A percentile compares a stretch with the other conserved stretches of the same genome.
phyloP scores from a whole-genome alignment of 805 yeast genomes.

The Torulaspora delbrueckii region DNA sequence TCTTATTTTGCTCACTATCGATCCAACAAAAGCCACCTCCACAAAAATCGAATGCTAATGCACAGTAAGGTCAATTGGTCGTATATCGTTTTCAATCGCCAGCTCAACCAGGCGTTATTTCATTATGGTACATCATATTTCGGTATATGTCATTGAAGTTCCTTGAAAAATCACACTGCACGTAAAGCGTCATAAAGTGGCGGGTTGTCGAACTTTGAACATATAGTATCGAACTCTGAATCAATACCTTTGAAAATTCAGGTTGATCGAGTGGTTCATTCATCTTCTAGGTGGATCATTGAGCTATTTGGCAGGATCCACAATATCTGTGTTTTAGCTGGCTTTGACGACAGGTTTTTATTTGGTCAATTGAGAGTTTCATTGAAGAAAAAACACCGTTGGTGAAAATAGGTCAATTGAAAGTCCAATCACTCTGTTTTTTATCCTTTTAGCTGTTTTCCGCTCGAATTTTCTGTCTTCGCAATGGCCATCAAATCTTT shows the following conservation, averaged over 20 bases:
- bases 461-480: background rate
- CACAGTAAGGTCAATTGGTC: background rate
- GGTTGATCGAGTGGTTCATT: background rate
- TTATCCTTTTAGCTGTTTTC: background rate
- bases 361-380: background rate
- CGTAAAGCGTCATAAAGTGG: background rate
- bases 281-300: background rate
- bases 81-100: background rate
- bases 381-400: background rate
- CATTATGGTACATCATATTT: background rate
- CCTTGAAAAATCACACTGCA: background rate
- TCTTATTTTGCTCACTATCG: background rate
- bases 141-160: background rate
- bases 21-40: background rate
- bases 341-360: background rate
- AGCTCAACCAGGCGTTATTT: background rate
- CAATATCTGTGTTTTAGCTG: background rate
- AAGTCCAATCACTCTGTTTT: background rate
- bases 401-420: background rate
- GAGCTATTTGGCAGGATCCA: background rate
- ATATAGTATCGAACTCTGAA: background rate
- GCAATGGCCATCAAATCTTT: conserved; percentile 48
- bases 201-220: conserved; percentile 1
- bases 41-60: background rate
- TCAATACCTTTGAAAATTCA: background rate